Percentiles rank a stretch among this genome's conserved stretches.
Conservation (phyloP, 2,329 filamentous ascomycete genomes). For the Arthrobotrys megalospora region DNA sequence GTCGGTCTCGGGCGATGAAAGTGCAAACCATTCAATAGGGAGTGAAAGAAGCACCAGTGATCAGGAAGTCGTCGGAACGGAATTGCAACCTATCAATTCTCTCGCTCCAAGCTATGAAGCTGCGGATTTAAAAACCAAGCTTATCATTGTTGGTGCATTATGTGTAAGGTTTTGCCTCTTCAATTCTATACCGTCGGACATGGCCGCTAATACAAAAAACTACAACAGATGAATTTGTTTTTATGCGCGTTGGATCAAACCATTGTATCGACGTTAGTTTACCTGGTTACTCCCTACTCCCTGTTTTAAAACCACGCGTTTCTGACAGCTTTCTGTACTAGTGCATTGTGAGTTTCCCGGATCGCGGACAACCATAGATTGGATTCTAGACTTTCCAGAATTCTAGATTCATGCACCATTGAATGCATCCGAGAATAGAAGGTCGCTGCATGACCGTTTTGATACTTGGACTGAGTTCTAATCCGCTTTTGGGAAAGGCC, state of each 20-base stretch:
- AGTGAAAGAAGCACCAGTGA: conserved; percentile 28
- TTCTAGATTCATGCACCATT: neutral
- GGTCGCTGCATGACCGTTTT: neutral
- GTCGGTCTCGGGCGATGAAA: conserved; percentile 22
- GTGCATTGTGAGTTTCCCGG: conserved; percentile 50
- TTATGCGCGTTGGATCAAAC: conserved; percentile 64
- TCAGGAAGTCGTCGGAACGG: conserved; percentile 13
- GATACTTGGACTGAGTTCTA: neutral
- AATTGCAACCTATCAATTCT: conserved; percentile 42
- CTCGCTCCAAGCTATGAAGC: conserved; percentile 43
- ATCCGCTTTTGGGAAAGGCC: conserved; percentile 26
- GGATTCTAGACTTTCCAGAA: neutral
- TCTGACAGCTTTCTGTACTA: conserved; percentile 25
- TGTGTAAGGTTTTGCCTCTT: conserved; percentile 61
- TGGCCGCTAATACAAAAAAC: neutral
- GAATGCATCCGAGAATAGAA: neutral
- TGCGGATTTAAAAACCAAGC: conserved; percentile 60
- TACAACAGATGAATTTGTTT: conserved; percentile 63
- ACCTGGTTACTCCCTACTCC: conserved; percentile 1
- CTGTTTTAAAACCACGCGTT: neutral
- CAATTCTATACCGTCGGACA: conserved; percentile 1
- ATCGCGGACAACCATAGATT: too few species aligned
- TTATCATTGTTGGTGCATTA: conserved; percentile 64
- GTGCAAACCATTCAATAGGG: conserved; percentile 10
- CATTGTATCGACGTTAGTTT: conserved; percentile 62